Evolutionary conservation across 148 eudicot species (phyloP), one percentile per base, ranked within the genome.

Genomic region (Euryodendron excelsum): DNA sequence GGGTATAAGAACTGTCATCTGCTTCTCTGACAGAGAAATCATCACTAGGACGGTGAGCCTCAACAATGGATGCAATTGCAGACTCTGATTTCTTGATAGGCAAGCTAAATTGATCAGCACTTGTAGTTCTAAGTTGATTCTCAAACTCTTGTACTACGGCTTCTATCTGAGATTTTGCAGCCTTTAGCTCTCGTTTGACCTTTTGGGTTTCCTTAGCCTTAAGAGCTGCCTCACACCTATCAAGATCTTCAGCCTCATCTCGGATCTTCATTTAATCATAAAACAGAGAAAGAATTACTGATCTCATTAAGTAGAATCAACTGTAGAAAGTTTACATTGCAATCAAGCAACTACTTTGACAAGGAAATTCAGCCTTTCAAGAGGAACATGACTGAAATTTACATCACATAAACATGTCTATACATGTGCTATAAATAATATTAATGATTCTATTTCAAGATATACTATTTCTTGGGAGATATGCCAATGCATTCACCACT

Each of bases 41-140:
- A 55, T 74, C 75, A 41, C 61, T 53, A 66, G 88, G 90, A 65
- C 82, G 71, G 76, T 91, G 88, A 84, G 86, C 84, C 80, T 84
- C 80, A 70, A 90, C 86, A 70, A 96, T 77, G 30, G 94, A 88
- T 68, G 87, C 88, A 77, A 96, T 89, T 72, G 85, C 79, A 69
- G 91, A 85, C 79, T 93, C 94, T 27, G 97, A 86, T 82, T 90
- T 86, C 84, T 88, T 96, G 55, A 93, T 70, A 15, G 90, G 87
- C 67, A 86, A 80, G 74, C 84, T 86, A 66, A 82, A 80, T 77
- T 86, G 85, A 75, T 90, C 82, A 50, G 84, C 47, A 76, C 79
- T 79, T 21, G 86, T 53, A 62, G 44, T 69, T 82, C 78, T 80
- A 77, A 93, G 79, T 69, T 90, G 84, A 34, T 86, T 83, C 81